phyloP scores from a whole-genome alignment of 768 basidiomycete genomes.

The Hygrophoropsis aurantiaca region DNA sequence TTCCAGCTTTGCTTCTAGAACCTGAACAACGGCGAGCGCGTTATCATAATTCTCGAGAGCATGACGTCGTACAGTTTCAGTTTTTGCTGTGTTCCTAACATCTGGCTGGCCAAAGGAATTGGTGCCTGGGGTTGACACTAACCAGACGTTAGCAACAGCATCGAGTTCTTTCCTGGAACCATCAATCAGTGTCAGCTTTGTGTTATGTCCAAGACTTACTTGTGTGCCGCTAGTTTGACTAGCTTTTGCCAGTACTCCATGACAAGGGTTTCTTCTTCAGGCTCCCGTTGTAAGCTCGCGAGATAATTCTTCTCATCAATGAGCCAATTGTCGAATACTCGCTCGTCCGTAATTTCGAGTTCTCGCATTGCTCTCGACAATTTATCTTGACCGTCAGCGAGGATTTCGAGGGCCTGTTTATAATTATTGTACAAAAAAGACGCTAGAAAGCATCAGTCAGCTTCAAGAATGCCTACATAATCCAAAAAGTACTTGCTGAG shows the following conservation, averaged over 20 bases:
- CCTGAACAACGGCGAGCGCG: neutral
- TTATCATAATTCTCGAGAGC: neutral
- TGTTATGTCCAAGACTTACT: no score
- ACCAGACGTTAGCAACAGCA: neutral
- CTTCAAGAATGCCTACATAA: no score
- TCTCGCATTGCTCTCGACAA: slow-evolving; percentile 5
- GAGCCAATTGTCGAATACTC: slow-evolving; percentile 7
- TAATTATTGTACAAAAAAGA: slow-evolving; percentile 23
- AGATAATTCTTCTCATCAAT: slow-evolving; percentile 9
- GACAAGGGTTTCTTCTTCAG: slow-evolving; percentile 5
- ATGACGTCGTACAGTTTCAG: neutral
- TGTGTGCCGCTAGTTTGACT: neutral
- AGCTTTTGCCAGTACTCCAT: slow-evolving; percentile 17
- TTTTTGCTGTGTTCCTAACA: neutral
- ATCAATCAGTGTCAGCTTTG: no score
- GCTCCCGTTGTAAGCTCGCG: neutral
- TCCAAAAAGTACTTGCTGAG: neutral
- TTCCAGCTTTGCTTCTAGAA: neutral
- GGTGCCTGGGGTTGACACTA: neutral
- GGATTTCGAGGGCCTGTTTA: slow-evolving; percentile 22
- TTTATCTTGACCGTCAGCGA: neutral
- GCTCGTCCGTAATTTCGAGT: slow-evolving; percentile 4
- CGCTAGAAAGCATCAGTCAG: neutral
- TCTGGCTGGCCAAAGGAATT: neutral
- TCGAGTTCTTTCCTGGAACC: neutral